Percentiles rank a stretch among this genome's conserved stretches.
Evolutionary conservation across 2,329 filamentous ascomycete genomes (phyloP).

Genomic region (Cladosporium sp.): DNA sequence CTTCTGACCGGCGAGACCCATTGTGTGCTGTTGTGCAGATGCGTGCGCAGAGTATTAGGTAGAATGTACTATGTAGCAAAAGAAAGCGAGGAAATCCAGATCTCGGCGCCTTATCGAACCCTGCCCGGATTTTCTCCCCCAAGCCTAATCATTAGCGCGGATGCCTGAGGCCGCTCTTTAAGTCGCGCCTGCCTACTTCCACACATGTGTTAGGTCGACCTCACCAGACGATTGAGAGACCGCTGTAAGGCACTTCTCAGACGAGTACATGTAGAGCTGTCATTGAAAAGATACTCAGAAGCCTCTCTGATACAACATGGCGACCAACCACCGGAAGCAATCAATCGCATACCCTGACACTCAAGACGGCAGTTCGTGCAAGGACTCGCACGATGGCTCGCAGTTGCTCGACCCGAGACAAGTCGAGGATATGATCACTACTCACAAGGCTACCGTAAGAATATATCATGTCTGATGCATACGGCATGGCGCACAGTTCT

Average conservation of each 20-base stretch:
- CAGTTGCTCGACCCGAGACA: not conserved
- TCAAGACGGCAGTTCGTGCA: not conserved
- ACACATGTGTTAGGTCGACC: not conserved
- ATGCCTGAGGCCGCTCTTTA: not conserved
- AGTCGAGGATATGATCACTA: not conserved
- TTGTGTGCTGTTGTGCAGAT: not conserved
- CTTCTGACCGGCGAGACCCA: constrained; percentile 21
- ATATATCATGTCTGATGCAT: not conserved
- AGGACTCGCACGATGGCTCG: not conserved
- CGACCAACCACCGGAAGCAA: too few relatives aligned
- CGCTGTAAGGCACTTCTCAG: too few relatives aligned
- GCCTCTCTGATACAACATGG: too few relatives aligned
- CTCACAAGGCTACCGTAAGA: not conserved
- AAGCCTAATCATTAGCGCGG: not conserved
- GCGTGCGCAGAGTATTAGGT: not conserved
- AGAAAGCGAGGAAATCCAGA: not conserved
- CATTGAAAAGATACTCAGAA: too few relatives aligned
- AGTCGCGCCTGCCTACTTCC: not conserved
- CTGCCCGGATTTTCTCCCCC: too few relatives aligned
- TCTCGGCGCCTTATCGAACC: too few relatives aligned
- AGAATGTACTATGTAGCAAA: not conserved
- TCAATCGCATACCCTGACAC: not conserved
- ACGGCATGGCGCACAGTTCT: not conserved
- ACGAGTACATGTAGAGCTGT: too few relatives aligned
- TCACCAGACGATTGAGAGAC: not conserved